These are phyloP conservation scores for Dictyostelium capitatum DNA, from an alignment of 78 protist genomes.

Conservation along the genomic window DNA sequence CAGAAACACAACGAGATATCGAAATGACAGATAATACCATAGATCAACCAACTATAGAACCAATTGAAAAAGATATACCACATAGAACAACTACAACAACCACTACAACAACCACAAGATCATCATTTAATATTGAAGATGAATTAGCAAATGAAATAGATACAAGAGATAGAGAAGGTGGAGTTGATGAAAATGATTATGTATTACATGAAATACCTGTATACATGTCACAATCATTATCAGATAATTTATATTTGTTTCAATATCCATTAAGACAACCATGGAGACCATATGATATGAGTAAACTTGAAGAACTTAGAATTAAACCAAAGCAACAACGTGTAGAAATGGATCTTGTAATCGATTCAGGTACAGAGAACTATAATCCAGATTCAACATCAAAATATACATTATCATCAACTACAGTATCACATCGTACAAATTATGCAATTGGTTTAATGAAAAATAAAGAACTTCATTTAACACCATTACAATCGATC, in stretches of 20 bases:
- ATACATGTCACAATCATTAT: constrained; percentile 33
- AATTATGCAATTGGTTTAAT: constrained; percentile 58
- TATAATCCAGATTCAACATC: constrained; percentile 43
- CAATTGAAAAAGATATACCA: neutral
- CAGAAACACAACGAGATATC: too few species aligned
- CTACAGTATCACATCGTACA: constrained; percentile 65
- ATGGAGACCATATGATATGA: constrained; percentile 80
- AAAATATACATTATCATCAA: constrained; percentile 50
- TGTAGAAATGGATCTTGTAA: constrained; percentile 48
- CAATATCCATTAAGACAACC: constrained; percentile 81
- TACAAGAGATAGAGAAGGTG: neutral
- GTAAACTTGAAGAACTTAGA: constrained; percentile 29
- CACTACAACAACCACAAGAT: constrained; percentile 21
- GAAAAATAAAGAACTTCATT: constrained; percentile 53
- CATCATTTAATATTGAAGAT: neutral
- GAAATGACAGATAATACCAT: neutral
- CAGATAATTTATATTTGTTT: constrained; percentile 50
- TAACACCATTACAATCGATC: constrained; percentile 75
- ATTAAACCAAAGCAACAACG: constrained; percentile 77
- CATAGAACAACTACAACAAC: neutral
- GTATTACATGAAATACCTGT: constrained; percentile 63
- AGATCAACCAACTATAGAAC: neutral
- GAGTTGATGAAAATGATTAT: constrained; percentile 46
- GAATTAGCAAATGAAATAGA: neutral
- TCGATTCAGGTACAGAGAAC: constrained; percentile 28